These are phyloP conservation scores for Acer saccharum DNA, from an alignment of 345 rosid species.

Conservation along the genomic window DNA sequence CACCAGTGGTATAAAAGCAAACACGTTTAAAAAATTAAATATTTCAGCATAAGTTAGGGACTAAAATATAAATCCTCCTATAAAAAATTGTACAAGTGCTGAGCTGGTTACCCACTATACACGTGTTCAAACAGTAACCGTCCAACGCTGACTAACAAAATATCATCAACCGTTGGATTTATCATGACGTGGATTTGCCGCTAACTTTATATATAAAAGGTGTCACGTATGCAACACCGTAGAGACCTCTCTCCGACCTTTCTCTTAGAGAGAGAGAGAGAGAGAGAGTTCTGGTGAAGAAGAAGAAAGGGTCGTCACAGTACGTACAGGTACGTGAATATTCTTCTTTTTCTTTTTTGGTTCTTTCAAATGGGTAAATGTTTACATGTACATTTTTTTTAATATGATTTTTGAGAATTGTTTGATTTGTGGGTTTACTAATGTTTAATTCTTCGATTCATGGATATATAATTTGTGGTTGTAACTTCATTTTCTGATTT, in stretches of 20 bases:
- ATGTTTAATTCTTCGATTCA: neutral
- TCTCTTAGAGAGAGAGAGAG: neutral
- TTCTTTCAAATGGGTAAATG: neutral
- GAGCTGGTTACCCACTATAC: neutral
- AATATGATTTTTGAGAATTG: neutral
- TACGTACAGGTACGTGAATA: neutral
- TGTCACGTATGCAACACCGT: neutral
- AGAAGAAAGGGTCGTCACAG: neutral
- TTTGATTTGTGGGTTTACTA: neutral
- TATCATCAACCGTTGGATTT: constrained; percentile 7
- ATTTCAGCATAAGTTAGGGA: too few relatives aligned
- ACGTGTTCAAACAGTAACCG: neutral
- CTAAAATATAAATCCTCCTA: too few relatives aligned
- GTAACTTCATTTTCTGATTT: neutral
- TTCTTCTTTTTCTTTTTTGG: neutral
- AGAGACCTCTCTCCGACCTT: neutral
- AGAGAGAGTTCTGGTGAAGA: neutral
- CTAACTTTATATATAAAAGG: neutral
- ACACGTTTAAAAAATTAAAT: too few relatives aligned
- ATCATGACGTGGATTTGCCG: neutral
- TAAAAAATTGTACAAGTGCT: neutral
- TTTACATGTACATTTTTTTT: neutral
- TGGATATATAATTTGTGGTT: neutral
- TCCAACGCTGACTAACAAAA: neutral
- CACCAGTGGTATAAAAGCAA: too few relatives aligned